Conservation (phyloP, 345 rosid species). For the Aurinia saxatilis region DNA sequence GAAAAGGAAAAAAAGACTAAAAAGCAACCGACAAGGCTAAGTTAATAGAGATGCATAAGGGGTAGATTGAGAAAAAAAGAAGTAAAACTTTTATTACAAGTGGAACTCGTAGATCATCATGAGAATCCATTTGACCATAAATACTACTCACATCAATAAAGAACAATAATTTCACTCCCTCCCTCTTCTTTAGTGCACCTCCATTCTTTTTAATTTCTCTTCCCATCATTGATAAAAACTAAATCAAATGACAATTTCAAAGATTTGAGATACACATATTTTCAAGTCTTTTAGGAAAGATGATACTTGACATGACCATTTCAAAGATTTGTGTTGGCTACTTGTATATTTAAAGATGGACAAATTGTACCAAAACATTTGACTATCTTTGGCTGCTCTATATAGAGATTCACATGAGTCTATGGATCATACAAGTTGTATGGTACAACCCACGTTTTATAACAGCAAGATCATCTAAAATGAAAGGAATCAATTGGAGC, state of each 20-base stretch:
- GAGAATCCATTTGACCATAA: slow-evolving; percentile 27
- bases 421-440: too few relatives aligned
- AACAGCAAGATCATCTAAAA: not conserved
- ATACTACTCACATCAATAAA: not conserved
- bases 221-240: slow-evolving; percentile 11
- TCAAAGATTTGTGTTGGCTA: too few relatives aligned
- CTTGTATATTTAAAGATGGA: not conserved
- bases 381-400: not conserved
- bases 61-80: slow-evolving; percentile 23
- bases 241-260: too few relatives aligned
- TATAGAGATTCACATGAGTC: too few relatives aligned
- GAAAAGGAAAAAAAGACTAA: too few relatives aligned
- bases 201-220: slow-evolving; percentile 2
- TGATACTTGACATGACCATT: too few relatives aligned
- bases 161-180: slow-evolving; percentile 27
- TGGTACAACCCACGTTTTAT: not conserved
- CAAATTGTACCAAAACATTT: not conserved
- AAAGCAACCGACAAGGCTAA: slow-evolving; percentile 30
- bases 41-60: slow-evolving; percentile 18
- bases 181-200: slow-evolving; percentile 18
- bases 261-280: too few relatives aligned
- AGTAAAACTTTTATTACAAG: too few relatives aligned
- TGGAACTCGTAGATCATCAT: slow-evolving; percentile 30
- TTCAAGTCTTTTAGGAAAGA: too few relatives aligned
- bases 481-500: not conserved